Base-by-base conservation (phyloP, 345 rosid genomes). In the Cardamine chenopodiifolia region DNA sequence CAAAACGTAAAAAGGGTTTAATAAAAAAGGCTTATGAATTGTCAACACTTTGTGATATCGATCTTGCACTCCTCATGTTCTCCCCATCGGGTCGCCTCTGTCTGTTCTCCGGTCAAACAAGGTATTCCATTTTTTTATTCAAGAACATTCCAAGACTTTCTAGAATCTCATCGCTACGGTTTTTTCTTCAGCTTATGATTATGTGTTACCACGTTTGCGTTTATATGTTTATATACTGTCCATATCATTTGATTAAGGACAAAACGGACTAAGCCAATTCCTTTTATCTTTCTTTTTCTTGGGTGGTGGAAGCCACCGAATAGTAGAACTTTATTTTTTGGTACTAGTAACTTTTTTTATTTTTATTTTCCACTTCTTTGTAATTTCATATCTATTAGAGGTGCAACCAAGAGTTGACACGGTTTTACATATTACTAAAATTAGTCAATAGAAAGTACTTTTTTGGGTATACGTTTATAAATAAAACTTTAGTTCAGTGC, bases 11-110 rank as follows among this genome's bases (percentile, higher is more conserved):
- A 79, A 87, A 81, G 61, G 89, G 89, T 6, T 62, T 87, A 20
- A 52, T 87, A 60, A 85, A 87, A 58, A 87, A 85, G 72, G 91
- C 89, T 15, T 83, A 85, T 71, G 91, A 87, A 65, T 81, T 87
- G 57, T 81, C 89, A 32, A 82, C 85, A 57, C 84, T 88, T 13
- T 85, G 90, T 62, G 90, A 83, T 60, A 83, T 86, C 64, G 90
- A 85, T 75, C 80, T 86, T 11, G 92, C 88, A 66, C 86, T 88
- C 13, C 50, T 88, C 76, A 80, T 84, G 87, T 88, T 88, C 71
- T 85, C 88, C 9, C 88, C 92, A 6, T 86, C 90, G 25, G 86
- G 85, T 70, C 81, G 92, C 22, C 47, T 81, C 17, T 80, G 84
- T 74, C 71, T 69, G 53, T 88, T 88, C 62, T 84, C 92, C 61